phyloP scores from a whole-genome alignment of 805 yeast genomes.

The Henningerozyma blattae region DNA sequence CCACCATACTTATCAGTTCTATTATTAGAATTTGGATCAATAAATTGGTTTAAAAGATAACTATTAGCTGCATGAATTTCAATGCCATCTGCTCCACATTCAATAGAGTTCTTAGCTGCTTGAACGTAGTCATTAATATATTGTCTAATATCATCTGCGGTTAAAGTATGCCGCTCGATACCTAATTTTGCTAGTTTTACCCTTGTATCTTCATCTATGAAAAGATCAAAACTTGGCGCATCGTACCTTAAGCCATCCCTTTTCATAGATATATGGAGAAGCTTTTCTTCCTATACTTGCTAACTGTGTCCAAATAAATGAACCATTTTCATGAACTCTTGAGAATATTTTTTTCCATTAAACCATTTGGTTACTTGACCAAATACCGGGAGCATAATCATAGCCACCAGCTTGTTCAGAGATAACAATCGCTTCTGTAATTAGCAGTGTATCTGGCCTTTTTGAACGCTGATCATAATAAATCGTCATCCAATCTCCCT shows the following conservation, averaged over 20 bases:
- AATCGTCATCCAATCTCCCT: slow-evolving; percentile 31
- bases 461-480: slow-evolving; percentile 46
- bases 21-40: slow-evolving; percentile 32
- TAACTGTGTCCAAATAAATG: slow-evolving; percentile 35
- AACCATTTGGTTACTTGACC: slow-evolving; percentile 32
- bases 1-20: slow-evolving; percentile 44
- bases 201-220: slow-evolving; percentile 23
- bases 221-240: slow-evolving; percentile 28
- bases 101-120: slow-evolving; percentile 31
- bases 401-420: too few relatives aligned
- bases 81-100: slow-evolving; percentile 40
- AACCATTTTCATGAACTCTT: slow-evolving; percentile 36
- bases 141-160: slow-evolving; percentile 26
- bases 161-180: slow-evolving; percentile 18
- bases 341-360: slow-evolving; percentile 38
- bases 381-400: slow-evolving; percentile 39
- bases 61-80: slow-evolving; percentile 63
- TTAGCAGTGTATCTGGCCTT: slow-evolving; percentile 44
- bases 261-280: slow-evolving; percentile 24
- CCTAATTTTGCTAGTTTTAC: slow-evolving; percentile 22
- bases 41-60: slow-evolving; percentile 42
- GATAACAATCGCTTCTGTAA: slow-evolving; percentile 46
- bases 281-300: slow-evolving; percentile 37
- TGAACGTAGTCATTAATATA: too few relatives aligned
- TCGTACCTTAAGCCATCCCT: slow-evolving; percentile 27